Base-by-base conservation (phyloP, 176 grass and related monocot species). In the Triticum dicoccoides region DNA sequence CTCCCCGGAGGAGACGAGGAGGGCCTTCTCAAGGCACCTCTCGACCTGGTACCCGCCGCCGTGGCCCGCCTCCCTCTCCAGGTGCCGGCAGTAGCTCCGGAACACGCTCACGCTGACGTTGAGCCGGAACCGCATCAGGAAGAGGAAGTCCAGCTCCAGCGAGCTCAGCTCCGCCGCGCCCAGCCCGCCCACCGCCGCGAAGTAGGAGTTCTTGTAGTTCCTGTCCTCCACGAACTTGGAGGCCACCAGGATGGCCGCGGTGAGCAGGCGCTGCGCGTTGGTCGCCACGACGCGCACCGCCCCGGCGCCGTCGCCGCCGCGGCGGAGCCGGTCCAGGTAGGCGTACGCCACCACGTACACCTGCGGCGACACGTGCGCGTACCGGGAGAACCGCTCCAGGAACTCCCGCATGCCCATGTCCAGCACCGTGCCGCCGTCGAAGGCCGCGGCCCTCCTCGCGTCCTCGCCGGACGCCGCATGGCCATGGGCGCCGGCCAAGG, bases 141-240 rank as follows among this genome's bases (percentile, higher is more conserved):
- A 98, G 7, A 98, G 79, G 73, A 98, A 98, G 47, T 95, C 25
- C 1, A 98, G 81, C 83, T 98, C 96, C 84, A 95, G 83, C 34
- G 78, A 58, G 82, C 87, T 78, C 45, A 98, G 80, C 83, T 98
- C 96, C 81, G 66, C 69, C 17, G 90, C 81, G 68, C 29, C 11
- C 3, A 98, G 70, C 35, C 96, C 96, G 42, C 96, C 93, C 6
- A 95, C 78, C 47, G 91, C 91, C 9, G 96, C 96, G 54, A 95
- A 98, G 89, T 94, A 82, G 5, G 96, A 86, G 83, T 98, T 98
- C 39, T 74, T 84, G 78, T 95, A 95, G 88, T 95, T 98, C 70
- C 90, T 86, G 75, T 98, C 96, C 81, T 98, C 96, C 3, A 95
- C 79, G 87, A 98, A 98, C 83, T 98, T 98, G 71, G 96, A 98